Base-by-base conservation (phyloP, 768 basidiomycete species). In the Collybiopsis luxurians region DNA sequence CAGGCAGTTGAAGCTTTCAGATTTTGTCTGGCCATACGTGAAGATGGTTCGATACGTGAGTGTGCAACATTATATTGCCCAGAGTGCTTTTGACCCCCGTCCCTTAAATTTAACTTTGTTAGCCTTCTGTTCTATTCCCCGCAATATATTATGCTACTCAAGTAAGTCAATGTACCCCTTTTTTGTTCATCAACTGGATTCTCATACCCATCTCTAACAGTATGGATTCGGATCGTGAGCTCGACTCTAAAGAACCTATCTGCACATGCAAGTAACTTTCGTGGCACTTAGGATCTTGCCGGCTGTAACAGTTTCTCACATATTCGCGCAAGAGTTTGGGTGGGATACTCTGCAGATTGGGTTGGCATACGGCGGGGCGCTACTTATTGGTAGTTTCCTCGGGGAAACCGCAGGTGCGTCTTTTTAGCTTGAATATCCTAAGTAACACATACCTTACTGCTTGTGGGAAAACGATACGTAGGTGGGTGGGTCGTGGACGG, bases 291-390 rank as follows among this genome's bases (percentile, higher is more conserved):
- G 42, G 9, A 44, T 44, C 42, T 44, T 44, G n/a, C 42, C 42
- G 23, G 42, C 42, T 6, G 42, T 44, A 9, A 44, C 42, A 17
- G 42, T 44, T 19, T 44, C 42, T 9, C 6, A n/a, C 24, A 44
- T 44, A 5, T 44, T 44, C n/a, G 42, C 42, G 17, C 42, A 44
- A 17, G 6, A 44, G n/a, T 44, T 49, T 49, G 49, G 21, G 24
- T 53, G 52, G 52, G 52, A 53, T 38, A 53, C 52, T 0, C 42
- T 53, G 10, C 52, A 53, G 26, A 53, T 53, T 23, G 52, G 52
- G 7, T 19, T 53, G 26, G 52, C 52, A 21, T 53, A 53, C 26
- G 52, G 52, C 21, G 34, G 28, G 10, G 38, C 52, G 17, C 52
- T 53, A 13, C 21, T 53, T 4, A 53, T 53, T 26, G 52, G 52